Evolutionary conservation across 768 basidiomycete species (phyloP).

Genomic region (Suillus luteus): DNA sequence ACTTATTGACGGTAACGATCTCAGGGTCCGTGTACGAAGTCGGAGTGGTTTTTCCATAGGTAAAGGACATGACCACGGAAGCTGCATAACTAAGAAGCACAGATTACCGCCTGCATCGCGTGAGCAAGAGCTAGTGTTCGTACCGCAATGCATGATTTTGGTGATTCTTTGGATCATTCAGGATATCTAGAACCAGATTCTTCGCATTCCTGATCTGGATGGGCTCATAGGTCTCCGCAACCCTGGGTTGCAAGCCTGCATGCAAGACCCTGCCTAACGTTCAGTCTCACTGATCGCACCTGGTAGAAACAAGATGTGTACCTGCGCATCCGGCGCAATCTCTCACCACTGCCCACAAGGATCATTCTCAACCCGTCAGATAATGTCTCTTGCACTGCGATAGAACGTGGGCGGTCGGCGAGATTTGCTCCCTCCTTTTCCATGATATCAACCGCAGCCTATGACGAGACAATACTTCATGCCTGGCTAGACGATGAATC

Average conservation of each 20-base stretch:
- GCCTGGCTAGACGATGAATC: background rate
- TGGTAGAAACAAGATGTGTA: background rate
- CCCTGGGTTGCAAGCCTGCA: background rate
- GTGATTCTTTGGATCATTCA: background rate
- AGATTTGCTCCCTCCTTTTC: conserved; percentile 39
- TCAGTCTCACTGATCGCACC: background rate
- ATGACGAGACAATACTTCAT: conserved; percentile 16
- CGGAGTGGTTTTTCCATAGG: conserved; percentile 22
- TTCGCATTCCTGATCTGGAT: background rate
- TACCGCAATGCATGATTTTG: background rate
- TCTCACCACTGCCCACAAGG: conserved; percentile 28
- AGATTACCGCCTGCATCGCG: background rate
- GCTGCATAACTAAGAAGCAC: background rate
- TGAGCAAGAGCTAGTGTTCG: background rate
- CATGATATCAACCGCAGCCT: conserved; percentile 45
- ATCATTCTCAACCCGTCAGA: conserved; percentile 37
- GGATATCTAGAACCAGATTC: background rate
- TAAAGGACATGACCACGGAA: background rate
- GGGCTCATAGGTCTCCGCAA: background rate
- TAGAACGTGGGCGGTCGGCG: conserved; percentile 37
- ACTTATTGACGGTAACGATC: conserved; percentile 31
- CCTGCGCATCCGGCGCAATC: conserved; percentile 27
- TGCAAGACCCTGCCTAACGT: background rate
- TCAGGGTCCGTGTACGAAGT: conserved; percentile 40
- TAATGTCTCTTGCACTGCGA: conserved; percentile 38